These are phyloP conservation scores for Stemphylium lycopersici DNA, from an alignment of 2,329 filamentous ascomycete species.

Conservation along the genomic window DNA sequence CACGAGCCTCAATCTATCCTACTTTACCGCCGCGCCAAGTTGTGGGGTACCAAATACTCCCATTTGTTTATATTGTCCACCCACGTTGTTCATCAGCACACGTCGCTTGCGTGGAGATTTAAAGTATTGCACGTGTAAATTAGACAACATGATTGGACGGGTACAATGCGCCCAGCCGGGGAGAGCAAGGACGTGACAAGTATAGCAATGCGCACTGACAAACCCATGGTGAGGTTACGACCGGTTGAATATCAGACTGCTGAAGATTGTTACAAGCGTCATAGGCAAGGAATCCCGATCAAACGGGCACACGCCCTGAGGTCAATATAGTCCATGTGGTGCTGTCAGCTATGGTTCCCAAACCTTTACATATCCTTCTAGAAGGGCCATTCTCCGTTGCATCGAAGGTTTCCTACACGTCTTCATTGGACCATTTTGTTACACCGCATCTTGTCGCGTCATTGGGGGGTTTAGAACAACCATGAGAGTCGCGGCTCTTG, in stretches of 20 bases:
- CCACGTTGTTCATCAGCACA: too few species aligned
- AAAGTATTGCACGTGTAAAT: too few species aligned
- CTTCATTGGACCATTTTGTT: not conserved
- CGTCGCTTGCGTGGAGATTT: too few species aligned
- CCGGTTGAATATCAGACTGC: conserved; percentile 2
- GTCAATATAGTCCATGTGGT: conserved; percentile 15
- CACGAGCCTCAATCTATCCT: conserved; percentile 18
- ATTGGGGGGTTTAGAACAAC: not conserved
- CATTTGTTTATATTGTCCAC: too few species aligned
- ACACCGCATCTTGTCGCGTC: not conserved
- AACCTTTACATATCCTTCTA: conserved; percentile 5
- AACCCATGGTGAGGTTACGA: not conserved
- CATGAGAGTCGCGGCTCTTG: conserved; percentile 22
- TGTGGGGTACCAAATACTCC: conserved; percentile 8
- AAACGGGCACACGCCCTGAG: not conserved
- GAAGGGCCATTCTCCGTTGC: not conserved
- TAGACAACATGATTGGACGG: conserved; percentile 4
- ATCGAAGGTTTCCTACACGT: not conserved
- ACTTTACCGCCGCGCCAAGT: conserved; percentile 23
- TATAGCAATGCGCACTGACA: not conserved
- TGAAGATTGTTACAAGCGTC: not conserved
- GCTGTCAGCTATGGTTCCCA: conserved; percentile 4
- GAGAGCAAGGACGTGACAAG: not conserved
- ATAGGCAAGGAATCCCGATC: not conserved
- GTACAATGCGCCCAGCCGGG: not conserved